These are phyloP conservation scores for Phytophthora melonis DNA, from an alignment of 352 stramenopile genomes.

Conservation along the genomic window DNA sequence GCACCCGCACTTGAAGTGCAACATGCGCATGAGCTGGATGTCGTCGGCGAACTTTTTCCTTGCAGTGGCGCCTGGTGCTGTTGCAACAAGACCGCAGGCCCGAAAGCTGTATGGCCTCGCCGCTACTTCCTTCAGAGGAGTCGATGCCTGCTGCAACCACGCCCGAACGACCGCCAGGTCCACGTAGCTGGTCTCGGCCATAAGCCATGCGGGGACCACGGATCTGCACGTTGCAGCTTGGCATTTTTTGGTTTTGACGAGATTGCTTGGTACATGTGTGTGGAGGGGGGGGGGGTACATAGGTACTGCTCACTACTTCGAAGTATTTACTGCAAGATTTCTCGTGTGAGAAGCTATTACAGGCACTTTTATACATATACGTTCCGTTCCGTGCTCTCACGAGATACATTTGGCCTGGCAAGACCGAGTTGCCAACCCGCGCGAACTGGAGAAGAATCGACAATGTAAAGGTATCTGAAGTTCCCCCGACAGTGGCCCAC, in stretches of 20 bases:
- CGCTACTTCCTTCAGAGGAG: not conserved
- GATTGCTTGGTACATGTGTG: not conserved
- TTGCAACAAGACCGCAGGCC: slow-evolving; percentile 11
- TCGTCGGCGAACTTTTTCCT: slow-evolving; percentile 18
- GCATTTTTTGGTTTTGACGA: not conserved
- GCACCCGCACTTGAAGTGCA: slow-evolving; percentile 13
- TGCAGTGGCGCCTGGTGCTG: slow-evolving; percentile 19
- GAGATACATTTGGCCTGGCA: too few relatives aligned
- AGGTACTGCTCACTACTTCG: too few relatives aligned
- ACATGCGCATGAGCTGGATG: slow-evolving; percentile 16
- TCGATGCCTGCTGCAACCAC: slow-evolving; percentile 23
- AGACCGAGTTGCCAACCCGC: too few relatives aligned
- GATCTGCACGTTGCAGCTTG: slow-evolving; percentile 29
- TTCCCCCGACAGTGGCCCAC: too few relatives aligned
- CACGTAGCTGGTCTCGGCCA: slow-evolving; percentile 12
- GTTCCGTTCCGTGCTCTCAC: too few relatives aligned
- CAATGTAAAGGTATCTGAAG: too few relatives aligned
- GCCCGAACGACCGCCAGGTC: slow-evolving; percentile 5
- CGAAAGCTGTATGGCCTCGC: not conserved
- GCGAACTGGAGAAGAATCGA: too few relatives aligned
- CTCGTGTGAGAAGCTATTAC: too few relatives aligned
- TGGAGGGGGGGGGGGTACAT: too few relatives aligned
- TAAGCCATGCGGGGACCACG: slow-evolving; percentile 12
- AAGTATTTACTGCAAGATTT: too few relatives aligned
- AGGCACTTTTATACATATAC: too few relatives aligned